A percentile compares a stretch with the other conserved stretches of the same genome.
Conservation (phyloP, 1,284 basidiomycete genomes). For the Xerocomus cyaneibrunnescens region DNA sequence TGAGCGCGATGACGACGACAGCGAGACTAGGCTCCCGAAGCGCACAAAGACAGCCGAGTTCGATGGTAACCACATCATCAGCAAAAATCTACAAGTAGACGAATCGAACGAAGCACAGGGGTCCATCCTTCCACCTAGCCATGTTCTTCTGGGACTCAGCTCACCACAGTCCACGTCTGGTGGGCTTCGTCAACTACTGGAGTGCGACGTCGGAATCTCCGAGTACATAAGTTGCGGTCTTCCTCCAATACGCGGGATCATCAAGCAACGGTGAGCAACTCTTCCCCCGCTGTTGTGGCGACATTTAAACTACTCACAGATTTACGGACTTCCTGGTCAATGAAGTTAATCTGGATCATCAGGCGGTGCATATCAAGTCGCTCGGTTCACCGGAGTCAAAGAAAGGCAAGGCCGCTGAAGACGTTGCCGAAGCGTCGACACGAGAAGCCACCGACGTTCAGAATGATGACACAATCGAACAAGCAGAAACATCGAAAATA, state of each 20-base stretch:
- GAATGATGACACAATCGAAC: neutral
- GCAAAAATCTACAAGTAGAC: constrained; percentile 7
- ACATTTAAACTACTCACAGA: constrained; percentile 43
- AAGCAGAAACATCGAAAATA: constrained; percentile 7
- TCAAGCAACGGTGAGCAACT: constrained; percentile 81
- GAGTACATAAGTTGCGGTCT: constrained; percentile 77
- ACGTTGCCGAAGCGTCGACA: constrained; percentile 1
- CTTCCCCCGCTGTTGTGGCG: constrained; percentile 2
- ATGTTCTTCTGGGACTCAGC: constrained; percentile 58
- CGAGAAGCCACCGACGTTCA: constrained; percentile 4
- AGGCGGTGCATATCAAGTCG: constrained; percentile 77
- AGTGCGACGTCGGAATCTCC: constrained; percentile 88
- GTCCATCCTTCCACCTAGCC: constrained; percentile 68
- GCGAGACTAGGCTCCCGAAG: constrained; percentile 52
- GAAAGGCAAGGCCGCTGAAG: constrained; percentile 29
- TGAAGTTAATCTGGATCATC: constrained; percentile 80
- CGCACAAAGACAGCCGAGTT: constrained; percentile 49
- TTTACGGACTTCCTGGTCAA: constrained; percentile 95
- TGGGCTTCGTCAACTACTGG: constrained; percentile 58
- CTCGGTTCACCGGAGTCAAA: constrained; percentile 66
- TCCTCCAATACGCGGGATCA: constrained; percentile 83
- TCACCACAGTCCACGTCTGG: constrained; percentile 48
- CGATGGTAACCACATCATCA: constrained; percentile 7
- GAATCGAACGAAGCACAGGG: constrained; percentile 9
- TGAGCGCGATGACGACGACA: constrained; percentile 52